Evolutionary conservation across 1,284 basidiomycete species (phyloP), one percentile per base, ranked within the genome.

Genomic region (Sutorius eximius): DNA sequence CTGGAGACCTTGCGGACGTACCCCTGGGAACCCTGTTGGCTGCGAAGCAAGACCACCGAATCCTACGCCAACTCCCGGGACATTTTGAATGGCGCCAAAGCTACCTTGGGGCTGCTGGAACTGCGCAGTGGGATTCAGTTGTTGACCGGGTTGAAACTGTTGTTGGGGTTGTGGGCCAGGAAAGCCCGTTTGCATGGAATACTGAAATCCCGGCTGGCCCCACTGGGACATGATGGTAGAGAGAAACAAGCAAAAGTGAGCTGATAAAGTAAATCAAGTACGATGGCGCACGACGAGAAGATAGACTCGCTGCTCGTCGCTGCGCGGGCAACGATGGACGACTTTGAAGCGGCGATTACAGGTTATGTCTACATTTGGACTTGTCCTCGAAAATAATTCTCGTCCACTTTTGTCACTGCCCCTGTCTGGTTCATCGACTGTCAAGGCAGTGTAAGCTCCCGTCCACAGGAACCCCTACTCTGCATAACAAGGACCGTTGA

Each of bases 161-260:
- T 74, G 75, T 20, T 71, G 76, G 55, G 74, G 79, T 61, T 78
- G 77, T 52, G 72, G 71, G 53, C 76, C 73, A 54, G 71, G 70
- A 59, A 76, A 86, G 49, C 87, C 85, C 2, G 84, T 85, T 57
- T 81, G 80, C 67, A 79, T 72, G 27, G 84, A 80, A 62, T 82
- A 82, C 64, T 82, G 81, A 53, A 68, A 85, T 32, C 84, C 84
- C 18, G 60, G 79, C 74, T 75, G 85, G 68, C 79, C 74, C 87
- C 87, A 89, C 71, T 89, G 80, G 55, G 78, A 72, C 80, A 81
- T 82, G 49, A 18, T 55, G 29, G 32, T 37, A 16, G 15, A 18
- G 22, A 6, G 12, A 29, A 16, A 22, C 48, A 38, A 16, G 34
- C 1, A 24, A 41, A 24, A 10, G 5, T 6, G 22, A 16, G 24